Evolutionary conservation across 805 yeast species (phyloP), one percentile per base, ranked within the genome.

Genomic region (Barnettozyma sp.): DNA sequence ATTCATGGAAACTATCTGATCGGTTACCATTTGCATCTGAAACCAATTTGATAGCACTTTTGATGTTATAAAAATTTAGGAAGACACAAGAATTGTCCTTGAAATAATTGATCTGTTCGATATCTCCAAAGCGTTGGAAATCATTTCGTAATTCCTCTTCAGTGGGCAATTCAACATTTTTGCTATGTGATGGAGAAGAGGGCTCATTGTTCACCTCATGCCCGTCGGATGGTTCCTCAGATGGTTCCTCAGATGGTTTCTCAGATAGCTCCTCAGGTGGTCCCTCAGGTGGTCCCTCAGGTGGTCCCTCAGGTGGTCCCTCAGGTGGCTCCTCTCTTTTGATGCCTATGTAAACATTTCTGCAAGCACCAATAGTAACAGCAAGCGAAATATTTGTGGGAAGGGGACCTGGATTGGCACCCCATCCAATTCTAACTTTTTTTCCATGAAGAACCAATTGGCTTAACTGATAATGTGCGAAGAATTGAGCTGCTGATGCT

Each of bases 61-160:
- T 33, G 18, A 82, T 82, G 46, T 74, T 71, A 52, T 74, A 62
- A 49, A 80, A 82, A 52, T 82, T 82, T 33, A 82, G 65, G 60
- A 84, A 82, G 4, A 84, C 87, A 62, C 90, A 81, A 44, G 73
- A 76, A 16, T 75, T 74, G 52, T 77, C 78, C 48, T 69, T 78
- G 48, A 77, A 73, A 49, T 70, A 79, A 49, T 82, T 82, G 39
- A 82, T 76, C 53, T 82, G 92, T 55, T 82, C 94, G 51, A 81
- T 63, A 15, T 71, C 80, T 9, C 94, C 94, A 61, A 74, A 82
- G 13, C 55, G 55, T 5, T 67, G 56, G 43, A 82, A 82, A 54
- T 82, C 90, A 4, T 55, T 45, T 36, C 87, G 64, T 24, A 82
- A 55, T 15, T 63, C 63, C 1, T 59, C 62, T 40, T 71, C 80